Base-by-base conservation (phyloP, 2,329 filamentous ascomycete genomes). In the Thermoascus crustaceus region DNA sequence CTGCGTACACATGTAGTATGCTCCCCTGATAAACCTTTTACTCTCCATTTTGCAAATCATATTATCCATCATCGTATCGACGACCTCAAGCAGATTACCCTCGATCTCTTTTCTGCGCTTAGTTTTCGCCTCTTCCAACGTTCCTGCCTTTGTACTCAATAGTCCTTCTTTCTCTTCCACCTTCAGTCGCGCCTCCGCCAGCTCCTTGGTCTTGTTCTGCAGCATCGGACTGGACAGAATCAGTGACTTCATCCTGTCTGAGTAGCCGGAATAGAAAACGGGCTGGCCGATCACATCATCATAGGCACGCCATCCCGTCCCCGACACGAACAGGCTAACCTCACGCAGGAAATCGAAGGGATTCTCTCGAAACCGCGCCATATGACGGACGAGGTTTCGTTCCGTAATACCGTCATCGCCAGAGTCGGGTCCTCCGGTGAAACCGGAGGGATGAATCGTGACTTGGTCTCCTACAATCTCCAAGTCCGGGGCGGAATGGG, bases 31-130 rank as follows among this genome's bases (percentile, higher is more conserved):
- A 54, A 96, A 96, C 2, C 76, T 69, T 57, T 88, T 93, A 69
- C 82, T 93, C 62, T 98, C 91, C 73, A 96, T 89, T 64, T 98
- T 98, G 74, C 89, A 96, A 43, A 98, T 95, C 91, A 98, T 96
- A 44, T 82, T 78, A 54, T 94, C 86, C 16, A 87, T 85, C 74
- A 91, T 80, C 46, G 82, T 80, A 44, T 91, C 85, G 3, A 85
- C 83, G 4, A 95, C 80, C 53, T 94, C 80, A 36, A 78, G 72
- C 30, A 98, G 67, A 39, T 80, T 80, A 23, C 71, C 69, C 53
- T 87, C 79, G 37, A 96, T 76, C 49, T 82, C 77, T 37, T 64
- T 67, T 30, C 57, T 48, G 9, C 62, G 58, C 30, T 54, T 53
- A 4, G 47, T 41, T 38, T 49, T 52, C 13, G 53, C 57, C 30